These are phyloP conservation scores for Meredithiella fracta DNA, from an alignment of 2,329 filamentous ascomycete genomes.

Conservation along the genomic window DNA sequence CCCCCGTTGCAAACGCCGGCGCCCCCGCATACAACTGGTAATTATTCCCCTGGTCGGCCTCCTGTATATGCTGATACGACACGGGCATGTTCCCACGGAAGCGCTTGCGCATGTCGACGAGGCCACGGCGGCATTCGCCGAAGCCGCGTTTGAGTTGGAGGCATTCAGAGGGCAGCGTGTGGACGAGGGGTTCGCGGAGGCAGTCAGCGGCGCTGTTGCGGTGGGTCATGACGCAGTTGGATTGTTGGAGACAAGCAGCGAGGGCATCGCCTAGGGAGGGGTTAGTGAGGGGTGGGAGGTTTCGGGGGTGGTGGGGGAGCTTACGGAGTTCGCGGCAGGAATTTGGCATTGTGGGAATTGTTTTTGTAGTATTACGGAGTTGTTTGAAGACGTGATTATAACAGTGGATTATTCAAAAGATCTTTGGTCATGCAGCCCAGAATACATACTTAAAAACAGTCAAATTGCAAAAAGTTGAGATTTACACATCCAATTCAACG, in stretches of 20 bases:
- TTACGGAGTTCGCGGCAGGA: slow-evolving; percentile 93
- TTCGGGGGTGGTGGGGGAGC: slow-evolving; percentile 22
- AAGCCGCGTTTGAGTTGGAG: slow-evolving; percentile 87
- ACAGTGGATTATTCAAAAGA: too few relatives aligned
- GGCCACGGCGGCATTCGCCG: slow-evolving; percentile 84
- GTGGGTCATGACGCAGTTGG: slow-evolving; percentile 88
- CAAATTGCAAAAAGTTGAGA: neutral
- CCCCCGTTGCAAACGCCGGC: slow-evolving; percentile 48
- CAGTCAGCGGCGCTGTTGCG: slow-evolving; percentile 78
- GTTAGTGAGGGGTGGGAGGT: slow-evolving; percentile 6
- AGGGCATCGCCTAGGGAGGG: slow-evolving; percentile 59
- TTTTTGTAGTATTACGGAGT: neutral
- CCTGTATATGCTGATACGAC: slow-evolving; percentile 42
- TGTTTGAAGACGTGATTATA: neutral
- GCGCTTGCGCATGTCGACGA: slow-evolving; percentile 97
- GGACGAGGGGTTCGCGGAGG: slow-evolving; percentile 63
- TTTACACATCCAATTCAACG: neutral
- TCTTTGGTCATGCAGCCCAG: too few relatives aligned
- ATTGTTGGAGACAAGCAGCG: slow-evolving; percentile 87
- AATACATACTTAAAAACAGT: too few relatives aligned
- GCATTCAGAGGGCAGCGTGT: slow-evolving; percentile 72
- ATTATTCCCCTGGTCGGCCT: slow-evolving; percentile 41
- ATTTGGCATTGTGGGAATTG: slow-evolving; percentile 54
- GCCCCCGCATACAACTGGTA: slow-evolving; percentile 68
- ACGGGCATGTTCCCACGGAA: slow-evolving; percentile 90